phyloP scores from a whole-genome alignment of 192 early-diverging fungal genomes.

The Coemansia sp. region DNA sequence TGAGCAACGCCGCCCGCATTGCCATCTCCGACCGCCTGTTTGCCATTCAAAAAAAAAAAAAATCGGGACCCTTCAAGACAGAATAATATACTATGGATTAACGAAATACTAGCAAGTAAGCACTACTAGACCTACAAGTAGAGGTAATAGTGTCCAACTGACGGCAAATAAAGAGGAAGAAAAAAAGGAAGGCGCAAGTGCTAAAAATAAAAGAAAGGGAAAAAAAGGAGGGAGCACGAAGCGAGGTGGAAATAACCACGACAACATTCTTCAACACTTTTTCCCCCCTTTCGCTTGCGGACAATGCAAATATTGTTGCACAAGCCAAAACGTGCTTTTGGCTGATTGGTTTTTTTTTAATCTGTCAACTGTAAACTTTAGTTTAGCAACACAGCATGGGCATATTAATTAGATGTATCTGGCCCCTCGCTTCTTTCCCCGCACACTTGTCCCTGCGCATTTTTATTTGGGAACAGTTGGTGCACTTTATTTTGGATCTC shows the following conservation, averaged over 20 bases:
- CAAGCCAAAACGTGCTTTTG: neutral
- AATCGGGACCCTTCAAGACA: too few relatives aligned
- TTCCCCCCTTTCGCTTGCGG: neutral
- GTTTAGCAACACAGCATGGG: too few relatives aligned
- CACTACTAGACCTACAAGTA: too few relatives aligned
- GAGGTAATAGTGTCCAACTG: too few relatives aligned
- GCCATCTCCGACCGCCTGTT: constrained; percentile 45
- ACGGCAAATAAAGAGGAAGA: neutral
- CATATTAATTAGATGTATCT: too few relatives aligned
- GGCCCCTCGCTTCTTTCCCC: neutral
- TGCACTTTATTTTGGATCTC: too few relatives aligned
- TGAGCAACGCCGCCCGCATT: constrained; percentile 51
- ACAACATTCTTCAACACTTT: neutral
- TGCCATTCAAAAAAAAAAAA: constrained; percentile 23
- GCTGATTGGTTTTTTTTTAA: neutral
- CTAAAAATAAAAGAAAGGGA: neutral
- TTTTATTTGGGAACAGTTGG: too few relatives aligned
- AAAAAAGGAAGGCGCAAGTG: neutral
- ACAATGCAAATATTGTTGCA: neutral
- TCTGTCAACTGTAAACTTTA: neutral
- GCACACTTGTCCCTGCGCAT: too few relatives aligned
- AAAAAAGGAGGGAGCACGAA: neutral
- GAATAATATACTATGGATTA: neutral
- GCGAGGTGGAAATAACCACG: neutral
- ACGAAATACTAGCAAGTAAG: neutral